Evolutionary conservation across 2,329 filamentous ascomycete genomes (phyloP).

Genomic region (Pestalotiopsis sp.): DNA sequence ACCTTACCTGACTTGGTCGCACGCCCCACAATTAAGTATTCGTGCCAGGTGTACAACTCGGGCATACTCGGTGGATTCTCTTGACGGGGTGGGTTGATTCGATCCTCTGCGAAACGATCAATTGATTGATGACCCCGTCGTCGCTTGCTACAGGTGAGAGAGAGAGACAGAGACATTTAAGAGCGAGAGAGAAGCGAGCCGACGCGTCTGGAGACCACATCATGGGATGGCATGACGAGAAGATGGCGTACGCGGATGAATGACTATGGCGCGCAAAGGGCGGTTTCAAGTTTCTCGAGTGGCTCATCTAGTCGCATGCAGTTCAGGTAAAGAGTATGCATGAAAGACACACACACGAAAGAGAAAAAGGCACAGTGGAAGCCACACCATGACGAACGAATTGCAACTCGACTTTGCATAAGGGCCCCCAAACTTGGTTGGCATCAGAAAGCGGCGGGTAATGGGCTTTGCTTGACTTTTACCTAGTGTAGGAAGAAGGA

Average conservation of each 20-base stretch:
- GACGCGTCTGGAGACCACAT: not conserved
- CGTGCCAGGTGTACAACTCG: not conserved
- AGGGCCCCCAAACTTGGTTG: not conserved
- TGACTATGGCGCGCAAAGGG: conserved; percentile 5
- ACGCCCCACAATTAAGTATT: not conserved
- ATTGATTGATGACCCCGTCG: not conserved
- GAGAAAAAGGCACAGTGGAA: not conserved
- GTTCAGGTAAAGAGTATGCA: not conserved
- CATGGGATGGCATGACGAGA: conserved; percentile 3
- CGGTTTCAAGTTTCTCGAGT: conserved; percentile 9
- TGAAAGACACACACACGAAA: not conserved
- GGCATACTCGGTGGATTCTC: not conserved
- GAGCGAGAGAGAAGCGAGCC: not conserved
- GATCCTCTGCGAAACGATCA: not conserved
- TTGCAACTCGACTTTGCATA: not conserved
- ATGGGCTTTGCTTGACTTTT: not conserved
- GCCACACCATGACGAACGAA: not conserved
- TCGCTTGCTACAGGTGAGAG: not conserved
- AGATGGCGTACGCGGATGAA: conserved; percentile 12
- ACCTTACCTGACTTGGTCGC: not conserved
- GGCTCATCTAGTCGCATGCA: conserved; percentile 3
- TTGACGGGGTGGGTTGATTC: not conserved
- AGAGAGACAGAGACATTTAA: not conserved
- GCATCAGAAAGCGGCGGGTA: not conserved
- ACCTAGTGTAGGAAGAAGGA: not conserved